Evolutionary conservation across 2,329 filamentous ascomycete species (phyloP).

Genomic region (Cytospora piceae): DNA sequence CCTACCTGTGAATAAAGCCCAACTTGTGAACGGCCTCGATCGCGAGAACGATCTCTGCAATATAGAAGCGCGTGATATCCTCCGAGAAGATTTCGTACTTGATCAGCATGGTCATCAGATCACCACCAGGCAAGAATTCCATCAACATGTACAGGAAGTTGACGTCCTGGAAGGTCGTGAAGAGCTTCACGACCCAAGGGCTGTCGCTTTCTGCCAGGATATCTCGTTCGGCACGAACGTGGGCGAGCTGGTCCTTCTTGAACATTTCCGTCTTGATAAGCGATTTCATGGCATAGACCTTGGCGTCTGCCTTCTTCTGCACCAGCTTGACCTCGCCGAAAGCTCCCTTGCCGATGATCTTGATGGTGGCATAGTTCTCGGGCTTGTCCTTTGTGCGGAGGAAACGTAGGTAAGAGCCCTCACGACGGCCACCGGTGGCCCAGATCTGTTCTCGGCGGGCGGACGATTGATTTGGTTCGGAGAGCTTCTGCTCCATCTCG

Average conservation of each 20-base stretch:
- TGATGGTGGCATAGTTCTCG: slow-evolving; percentile 93
- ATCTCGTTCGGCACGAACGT: slow-evolving; percentile 96
- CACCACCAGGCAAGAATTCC: slow-evolving; percentile 97
- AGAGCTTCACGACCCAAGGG: slow-evolving; percentile 98
- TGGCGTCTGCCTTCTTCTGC: slow-evolving; percentile 92
- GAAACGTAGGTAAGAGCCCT: slow-evolving; percentile 92
- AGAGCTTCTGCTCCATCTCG: slow-evolving; percentile 85
- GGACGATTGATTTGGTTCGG: slow-evolving; percentile 74
- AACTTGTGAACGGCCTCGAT: slow-evolving; percentile 98
- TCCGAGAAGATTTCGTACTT: slow-evolving; percentile 99
- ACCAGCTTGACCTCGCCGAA: slow-evolving; percentile 98
- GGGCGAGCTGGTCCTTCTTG: slow-evolving; percentile 96
- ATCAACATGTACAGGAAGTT: slow-evolving; percentile 99
- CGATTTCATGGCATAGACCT: slow-evolving; percentile 98
- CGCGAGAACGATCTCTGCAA: slow-evolving; percentile 96
- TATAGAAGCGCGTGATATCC: slow-evolving; percentile 98
- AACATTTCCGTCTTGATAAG: slow-evolving; percentile 99
- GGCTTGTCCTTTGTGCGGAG: slow-evolving; percentile 90
- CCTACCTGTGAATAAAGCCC: slow-evolving; percentile 96
- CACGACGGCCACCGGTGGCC: slow-evolving; percentile 81
- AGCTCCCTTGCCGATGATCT: slow-evolving; percentile 98
- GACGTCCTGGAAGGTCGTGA: slow-evolving; percentile 94
- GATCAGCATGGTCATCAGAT: slow-evolving; percentile 99
- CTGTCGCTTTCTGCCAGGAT: slow-evolving; percentile 99
- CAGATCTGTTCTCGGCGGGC: slow-evolving; percentile 82